Evolutionary conservation across 2,329 filamentous ascomycete species (phyloP), one percentile per base, ranked within the genome.

Genomic region (Aspergillus puulaauensis): DNA sequence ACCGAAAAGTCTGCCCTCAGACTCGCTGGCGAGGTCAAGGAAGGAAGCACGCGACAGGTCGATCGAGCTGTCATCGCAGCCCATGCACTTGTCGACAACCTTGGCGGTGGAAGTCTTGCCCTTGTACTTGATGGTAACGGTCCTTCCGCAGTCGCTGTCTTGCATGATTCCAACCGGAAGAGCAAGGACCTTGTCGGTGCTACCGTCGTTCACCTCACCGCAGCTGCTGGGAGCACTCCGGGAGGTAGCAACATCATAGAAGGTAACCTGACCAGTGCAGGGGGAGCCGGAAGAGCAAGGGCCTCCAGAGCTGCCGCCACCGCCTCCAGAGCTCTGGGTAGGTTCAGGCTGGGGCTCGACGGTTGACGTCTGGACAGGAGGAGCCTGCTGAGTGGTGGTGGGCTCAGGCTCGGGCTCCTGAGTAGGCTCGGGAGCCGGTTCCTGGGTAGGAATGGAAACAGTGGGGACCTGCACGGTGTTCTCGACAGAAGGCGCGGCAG

Each of bases 21-120:
- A 58, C 9, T 70, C 52, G 9, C 58, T 51, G 24, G 71, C 72
- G 44, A 90, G 77, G 19, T 80, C 75, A n/a, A 67, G 62, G 74
- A 86, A 89, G 60, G 82, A 75, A 65, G 80, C 79, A 60, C 79
- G 74, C 63, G 82, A 84, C 64, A 88, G 79, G 67, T 91, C 89
- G 49, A 91, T 83, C 66, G 80, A 77, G 41, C 71, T 62, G 35
- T 66, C 52, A 60, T 49, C 68, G 73, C 90, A 95, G 66, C 87
- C 87, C 75, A 84, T 83, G 80, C 90, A 95, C 78, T 90, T 91
- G 79, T 95, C 90, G 52, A 82, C 82, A 60, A 93, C 84, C 3
- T 66, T 82, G 60, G 85, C 90, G 2, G 73, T 78, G 65, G 79
- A 71, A 2, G 80, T 81, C 72, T 83, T 83, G 72, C 89, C 89